Base-by-base conservation (phyloP, 495 filamentous ascomycete genomes). In the Oidiodendron maius region DNA sequence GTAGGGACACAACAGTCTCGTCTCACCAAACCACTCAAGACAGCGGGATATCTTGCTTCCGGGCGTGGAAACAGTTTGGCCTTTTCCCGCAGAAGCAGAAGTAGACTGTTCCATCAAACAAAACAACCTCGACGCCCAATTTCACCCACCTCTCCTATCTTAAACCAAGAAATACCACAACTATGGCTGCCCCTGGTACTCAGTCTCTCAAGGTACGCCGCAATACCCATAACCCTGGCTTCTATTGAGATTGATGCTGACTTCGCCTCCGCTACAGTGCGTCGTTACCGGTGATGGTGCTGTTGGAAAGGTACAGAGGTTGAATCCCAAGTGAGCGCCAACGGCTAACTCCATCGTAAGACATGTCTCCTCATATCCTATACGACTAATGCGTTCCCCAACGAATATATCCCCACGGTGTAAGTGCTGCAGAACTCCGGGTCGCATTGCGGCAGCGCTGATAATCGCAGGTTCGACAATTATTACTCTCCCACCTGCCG, bases 401-500 rank as follows among this genome's bases (percentile, higher is more conserved):
- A 94, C 56, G 93, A 98, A 74, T 98, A 98, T 64, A 96, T 98
- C 63, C 93, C 93, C 57, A 98, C 93, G 51, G 94, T 97, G 91
- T 97, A 72, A 75, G 87, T 82, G 39, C 8, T 15, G 8, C 4
- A 21, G 44, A 34, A 17, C 18, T 17, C n/a, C n/a, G n/a, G n/a
- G n/a, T 25, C 23, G 3, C n/a, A 17, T 13, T 22, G 21, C 26
- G 20, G 5, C 44, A 40, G 23, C 18, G 20, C 56, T 59, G 52
- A 76, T 60, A 13, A 18, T 40, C 11, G 13, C 23, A 98, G 93
- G 49, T 98, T 98, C 64, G 93, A 98, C 62, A 98, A 98, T 70
- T 98, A 98, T 71, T 96, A n/a, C n/a, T n/a, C n/a, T n/a, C n/a
- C n/a, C n/a, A n/a, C n/a, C n/a, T n/a, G n/a, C n/a, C n/a, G n/a